Evolutionary conservation across 805 yeast genomes (phyloP), one percentile per base, ranked within the genome.

Genomic region (Saccharomyces mikatae): DNA sequence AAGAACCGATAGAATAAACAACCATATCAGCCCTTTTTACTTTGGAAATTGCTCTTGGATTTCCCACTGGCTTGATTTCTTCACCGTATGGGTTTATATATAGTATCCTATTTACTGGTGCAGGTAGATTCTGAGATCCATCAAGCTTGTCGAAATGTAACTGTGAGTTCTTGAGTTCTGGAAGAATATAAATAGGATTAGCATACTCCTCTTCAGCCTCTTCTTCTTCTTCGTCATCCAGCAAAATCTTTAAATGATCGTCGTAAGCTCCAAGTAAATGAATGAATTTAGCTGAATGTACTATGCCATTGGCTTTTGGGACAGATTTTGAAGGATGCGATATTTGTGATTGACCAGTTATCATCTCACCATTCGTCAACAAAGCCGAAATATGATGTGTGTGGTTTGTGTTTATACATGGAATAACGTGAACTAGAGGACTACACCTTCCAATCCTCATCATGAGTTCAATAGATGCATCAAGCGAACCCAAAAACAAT

Each of bases 341-440:
- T 10, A 91, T 91, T 65, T 90, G 96, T 2, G 92, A 85, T 68
- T 91, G 98, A 11, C 98, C 98, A 0, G 91, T 86, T 36, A 91
- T 84, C 1, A 86, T 74, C 3, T 78, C 74, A 2, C 95, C 96
- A 68, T 88, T 80, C 32, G 73, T 72, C 47, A 91, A 73, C 29
- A 79, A 60, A 0, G 96, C 97, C 50, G 92, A 83, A 28, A 91
- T 89, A 63, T 90, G 96, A 60, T 89, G 88, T 14, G 91, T 83
- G 71, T 87, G 87, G 62, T 86, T 88, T 8, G 96, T 87, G 63
- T 87, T 89, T 44, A 90, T 73, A 57, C 96, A 89, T 0, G 97
- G 96, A 5, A 88, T 67, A 1, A 90, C 89, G 46, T 79, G 75
- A 2, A 78, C 71, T 5, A 24, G 86, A 77, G 52, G 81, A 48